phyloP scores from a whole-genome alignment of 148 eudicot genomes.

The Cornus kousa region DNA sequence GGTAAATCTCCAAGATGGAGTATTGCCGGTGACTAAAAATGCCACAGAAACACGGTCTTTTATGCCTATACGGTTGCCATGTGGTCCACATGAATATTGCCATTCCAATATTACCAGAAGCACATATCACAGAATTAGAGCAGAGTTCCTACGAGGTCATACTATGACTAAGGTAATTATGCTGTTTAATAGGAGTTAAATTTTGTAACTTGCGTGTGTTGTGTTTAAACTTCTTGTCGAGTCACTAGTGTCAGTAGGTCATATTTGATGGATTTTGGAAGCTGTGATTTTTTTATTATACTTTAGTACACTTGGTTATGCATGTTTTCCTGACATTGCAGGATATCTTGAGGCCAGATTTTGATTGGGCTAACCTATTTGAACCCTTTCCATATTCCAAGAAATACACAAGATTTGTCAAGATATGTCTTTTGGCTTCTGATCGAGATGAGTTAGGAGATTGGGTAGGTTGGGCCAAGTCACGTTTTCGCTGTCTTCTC shows the following conservation, averaged over 20 bases:
- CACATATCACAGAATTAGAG: constrained; percentile 41
- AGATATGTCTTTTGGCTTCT: constrained; percentile 39
- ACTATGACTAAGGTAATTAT: constrained; percentile 33
- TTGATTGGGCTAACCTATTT: constrained; percentile 42
- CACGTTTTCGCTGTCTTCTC: constrained; percentile 50
- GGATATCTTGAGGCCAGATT: constrained; percentile 37
- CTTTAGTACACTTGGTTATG: not conserved
- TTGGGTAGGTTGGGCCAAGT: constrained; percentile 64
- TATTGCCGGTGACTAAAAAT: constrained; percentile 4
- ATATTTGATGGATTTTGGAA: not conserved
- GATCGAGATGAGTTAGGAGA: constrained; percentile 37
- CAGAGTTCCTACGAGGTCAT: constrained; percentile 45
- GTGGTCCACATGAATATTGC: constrained; percentile 42
- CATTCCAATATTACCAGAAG: constrained; percentile 53
- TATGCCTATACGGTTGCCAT: constrained; percentile 58
- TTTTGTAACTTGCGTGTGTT: too few species aligned
- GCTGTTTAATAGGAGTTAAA: not conserved
- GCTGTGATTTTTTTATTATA: not conserved
- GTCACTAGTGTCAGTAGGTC: not conserved
- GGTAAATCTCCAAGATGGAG: constrained; percentile 39
- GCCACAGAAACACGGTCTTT: constrained; percentile 14
- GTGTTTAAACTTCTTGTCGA: not conserved
- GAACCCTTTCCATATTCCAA: constrained; percentile 44
- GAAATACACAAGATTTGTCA: constrained; percentile 40
- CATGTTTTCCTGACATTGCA: constrained; percentile 23